Evolutionary conservation across 1,139 yeast genomes (phyloP).

Genomic region (Debaryomyces sp.): DNA sequence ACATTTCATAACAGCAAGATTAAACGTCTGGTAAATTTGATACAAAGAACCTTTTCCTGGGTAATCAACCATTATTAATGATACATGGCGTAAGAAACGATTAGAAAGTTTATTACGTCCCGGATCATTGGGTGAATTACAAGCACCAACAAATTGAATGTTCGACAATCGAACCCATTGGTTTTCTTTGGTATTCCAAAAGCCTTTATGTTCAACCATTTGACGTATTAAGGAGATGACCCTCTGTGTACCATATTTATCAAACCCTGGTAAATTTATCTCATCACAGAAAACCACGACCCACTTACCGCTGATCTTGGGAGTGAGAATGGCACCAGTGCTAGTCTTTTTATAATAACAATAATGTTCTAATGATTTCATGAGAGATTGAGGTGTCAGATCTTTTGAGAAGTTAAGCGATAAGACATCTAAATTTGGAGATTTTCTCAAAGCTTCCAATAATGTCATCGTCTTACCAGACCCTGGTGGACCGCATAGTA

Average conservation of each 20-base stretch:
- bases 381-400: constrained; percentile 63
- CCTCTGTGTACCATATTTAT: constrained; percentile 74
- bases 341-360: constrained; percentile 62
- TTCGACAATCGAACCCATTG: constrained; percentile 70
- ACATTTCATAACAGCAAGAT: constrained; percentile 57
- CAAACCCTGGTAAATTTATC: constrained; percentile 77
- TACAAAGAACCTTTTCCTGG: constrained; percentile 67
- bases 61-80: constrained; percentile 76
- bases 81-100: constrained; percentile 72
- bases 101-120: constrained; percentile 65
- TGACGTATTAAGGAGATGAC: constrained; percentile 79
- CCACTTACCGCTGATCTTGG: constrained; percentile 68
- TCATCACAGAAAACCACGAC: constrained; percentile 92
- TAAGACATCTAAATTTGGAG: constrained; percentile 60
- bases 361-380: constrained; percentile 71
- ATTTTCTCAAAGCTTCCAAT: constrained; percentile 63
- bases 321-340: constrained; percentile 57
- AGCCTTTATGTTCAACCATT: constrained; percentile 72
- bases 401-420: constrained; percentile 85
- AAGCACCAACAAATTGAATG: constrained; percentile 90
- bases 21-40: constrained; percentile 69
- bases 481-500: constrained; percentile 97
- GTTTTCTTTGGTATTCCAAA: constrained; percentile 65
- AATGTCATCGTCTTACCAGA: constrained; percentile 96
- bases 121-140: constrained; percentile 84